Evolutionary conservation across 768 basidiomycete species (phyloP).

Genomic region (Xerocomellus chrysenteron): DNA sequence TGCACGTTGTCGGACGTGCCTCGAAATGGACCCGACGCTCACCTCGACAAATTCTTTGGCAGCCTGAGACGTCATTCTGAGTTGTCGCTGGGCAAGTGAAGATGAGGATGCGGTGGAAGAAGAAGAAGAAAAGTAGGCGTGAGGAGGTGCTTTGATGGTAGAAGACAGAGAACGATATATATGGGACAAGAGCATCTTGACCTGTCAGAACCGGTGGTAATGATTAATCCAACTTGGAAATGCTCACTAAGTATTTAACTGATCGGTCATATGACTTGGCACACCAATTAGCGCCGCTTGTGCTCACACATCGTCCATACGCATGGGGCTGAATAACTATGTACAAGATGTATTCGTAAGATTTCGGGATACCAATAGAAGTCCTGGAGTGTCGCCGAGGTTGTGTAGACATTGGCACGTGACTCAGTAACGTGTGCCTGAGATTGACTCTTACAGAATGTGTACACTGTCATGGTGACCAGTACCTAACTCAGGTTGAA

Average conservation of each 20-base stretch:
- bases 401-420: not conserved
- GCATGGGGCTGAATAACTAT: too few species aligned
- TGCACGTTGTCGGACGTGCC: too few species aligned
- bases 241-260: not conserved
- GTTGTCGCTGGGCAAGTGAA: conserved; percentile 11
- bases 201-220: not conserved
- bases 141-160: conserved; percentile 4
- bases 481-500: too few species aligned
- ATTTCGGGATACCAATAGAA: too few species aligned
- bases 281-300: not conserved
- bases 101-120: conserved; percentile 33
- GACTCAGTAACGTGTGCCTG: too few species aligned
- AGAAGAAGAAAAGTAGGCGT: not conserved
- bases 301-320: not conserved
- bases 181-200: conserved; percentile 13
- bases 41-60: conserved; percentile 43
- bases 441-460: too few species aligned
- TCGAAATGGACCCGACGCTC: conserved; percentile 1
- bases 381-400: not conserved
- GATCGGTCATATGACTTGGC: not conserved
- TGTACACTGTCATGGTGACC: too few species aligned
- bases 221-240: not conserved
- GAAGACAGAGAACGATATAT: conserved; percentile 23
- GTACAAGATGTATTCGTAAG: too few species aligned
- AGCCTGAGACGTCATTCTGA: conserved; percentile 21